phyloP scores from a whole-genome alignment of 2,329 filamentous ascomycete species.

The Teratosphaeria gauchensis region DNA sequence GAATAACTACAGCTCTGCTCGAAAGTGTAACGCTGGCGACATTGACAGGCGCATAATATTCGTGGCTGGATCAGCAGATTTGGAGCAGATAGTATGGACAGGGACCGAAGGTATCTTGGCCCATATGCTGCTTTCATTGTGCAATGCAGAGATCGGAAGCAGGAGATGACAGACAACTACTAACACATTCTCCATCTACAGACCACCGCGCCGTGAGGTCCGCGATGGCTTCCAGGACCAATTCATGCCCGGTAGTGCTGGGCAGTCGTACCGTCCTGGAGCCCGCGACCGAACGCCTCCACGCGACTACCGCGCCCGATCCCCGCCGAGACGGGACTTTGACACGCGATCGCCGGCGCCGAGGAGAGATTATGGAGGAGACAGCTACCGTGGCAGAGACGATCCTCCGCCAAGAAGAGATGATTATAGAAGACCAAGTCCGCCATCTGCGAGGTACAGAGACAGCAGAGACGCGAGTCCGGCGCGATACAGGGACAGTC shows the following conservation, averaged over 20 bases:
- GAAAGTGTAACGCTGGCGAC: neutral
- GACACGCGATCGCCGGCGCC: neutral
- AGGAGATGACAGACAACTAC: neutral
- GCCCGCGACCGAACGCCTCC: constrained; percentile 23
- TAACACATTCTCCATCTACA: neutral
- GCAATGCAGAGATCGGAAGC: neutral
- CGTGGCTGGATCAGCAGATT: neutral
- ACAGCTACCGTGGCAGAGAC: constrained; percentile 23
- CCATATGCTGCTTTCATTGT: neutral
- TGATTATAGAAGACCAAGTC: constrained; percentile 23
- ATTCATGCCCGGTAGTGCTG: constrained; percentile 22
- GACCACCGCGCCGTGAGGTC: neutral
- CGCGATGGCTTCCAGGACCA: constrained; percentile 18
- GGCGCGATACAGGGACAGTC: constrained; percentile 14
- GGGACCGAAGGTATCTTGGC: constrained; percentile 1
- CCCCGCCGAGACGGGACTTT: constrained; percentile 30
- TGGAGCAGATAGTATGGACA: neutral
- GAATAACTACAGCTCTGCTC: neutral
- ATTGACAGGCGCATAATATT: neutral
- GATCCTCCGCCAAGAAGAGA: constrained; percentile 5
- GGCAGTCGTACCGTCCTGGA: constrained; percentile 30
- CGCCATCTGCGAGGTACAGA: constrained; percentile 20
- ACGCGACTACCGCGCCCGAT: constrained; percentile 35
- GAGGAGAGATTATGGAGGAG: constrained; percentile 20
- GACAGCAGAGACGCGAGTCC: constrained; percentile 12